Evolutionary conservation across 768 basidiomycete species (phyloP).

Genomic region (Psilocybe cyanescens): DNA sequence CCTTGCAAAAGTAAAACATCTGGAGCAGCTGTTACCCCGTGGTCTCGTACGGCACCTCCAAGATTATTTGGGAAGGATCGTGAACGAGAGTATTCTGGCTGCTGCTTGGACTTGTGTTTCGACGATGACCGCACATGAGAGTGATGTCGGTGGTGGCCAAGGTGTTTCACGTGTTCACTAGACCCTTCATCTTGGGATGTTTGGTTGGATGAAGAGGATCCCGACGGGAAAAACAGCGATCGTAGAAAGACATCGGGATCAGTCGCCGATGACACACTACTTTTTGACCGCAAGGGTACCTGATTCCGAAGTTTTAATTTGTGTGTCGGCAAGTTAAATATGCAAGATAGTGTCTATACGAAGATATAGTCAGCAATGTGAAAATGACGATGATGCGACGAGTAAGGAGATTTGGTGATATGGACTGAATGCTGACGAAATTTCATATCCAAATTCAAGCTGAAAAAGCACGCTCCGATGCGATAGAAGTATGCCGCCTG

Average conservation of each 20-base stretch:
- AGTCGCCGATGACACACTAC: conserved; percentile 8
- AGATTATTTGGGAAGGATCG: conserved; percentile 39
- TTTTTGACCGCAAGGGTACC: conserved; percentile 5
- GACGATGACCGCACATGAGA: conserved; percentile 7
- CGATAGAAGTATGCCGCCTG: not conserved
- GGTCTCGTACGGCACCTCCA: conserved; percentile 14
- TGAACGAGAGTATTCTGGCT: conserved; percentile 32
- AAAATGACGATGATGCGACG: conserved; percentile 18
- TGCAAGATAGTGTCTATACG: conserved; percentile 55
- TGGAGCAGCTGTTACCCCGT: conserved; percentile 4
- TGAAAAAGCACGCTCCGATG: not conserved
- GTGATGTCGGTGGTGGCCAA: conserved; percentile 15
- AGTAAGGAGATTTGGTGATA: conserved; percentile 20
- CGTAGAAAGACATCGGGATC: conserved; percentile 24
- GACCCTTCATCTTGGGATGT: conserved; percentile 26
- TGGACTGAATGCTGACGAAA: conserved; percentile 1
- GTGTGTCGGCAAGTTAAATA: conserved; percentile 64
- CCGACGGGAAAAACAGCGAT: conserved; percentile 32
- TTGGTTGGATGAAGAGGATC: conserved; percentile 13
- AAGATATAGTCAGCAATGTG: conserved; percentile 19
- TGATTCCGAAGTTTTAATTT: conserved; percentile 49
- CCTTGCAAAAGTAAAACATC: not conserved
- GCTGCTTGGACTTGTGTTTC: conserved; percentile 16
- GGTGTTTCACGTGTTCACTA: conserved; percentile 19
- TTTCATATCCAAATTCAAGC: conserved; percentile 2